Percentiles rank a stretch among this genome's conserved stretches.
Conservation (phyloP, 192 early-diverging fungal genomes). For the Backusella tarrabulga region DNA sequence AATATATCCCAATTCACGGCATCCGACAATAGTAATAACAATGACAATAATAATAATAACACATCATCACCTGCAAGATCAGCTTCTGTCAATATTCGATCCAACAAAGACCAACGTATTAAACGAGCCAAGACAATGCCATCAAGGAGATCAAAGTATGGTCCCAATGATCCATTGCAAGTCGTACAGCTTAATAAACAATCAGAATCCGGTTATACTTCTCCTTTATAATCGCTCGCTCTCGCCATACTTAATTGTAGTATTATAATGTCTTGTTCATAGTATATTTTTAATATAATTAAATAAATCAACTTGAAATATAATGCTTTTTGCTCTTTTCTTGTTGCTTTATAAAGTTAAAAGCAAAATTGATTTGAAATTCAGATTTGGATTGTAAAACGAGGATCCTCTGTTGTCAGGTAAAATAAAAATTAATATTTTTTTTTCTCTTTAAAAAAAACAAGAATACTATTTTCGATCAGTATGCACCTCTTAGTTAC, state of each 20-base stretch:
- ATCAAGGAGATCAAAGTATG: constrained; percentile 27
- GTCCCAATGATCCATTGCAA: constrained; percentile 26
- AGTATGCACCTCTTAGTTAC: too few species aligned
- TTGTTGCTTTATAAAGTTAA: not conserved
- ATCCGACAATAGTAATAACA: not conserved
- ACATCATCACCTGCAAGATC: constrained; percentile 1
- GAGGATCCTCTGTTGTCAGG: not conserved
- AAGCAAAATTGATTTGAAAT: not conserved
- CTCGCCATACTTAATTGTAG: not conserved
- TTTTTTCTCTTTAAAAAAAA: too few species aligned
- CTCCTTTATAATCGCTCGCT: not conserved
- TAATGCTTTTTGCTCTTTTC: not conserved
- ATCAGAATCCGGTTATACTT: not conserved
- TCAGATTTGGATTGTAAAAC: not conserved
- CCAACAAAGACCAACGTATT: constrained; percentile 10
- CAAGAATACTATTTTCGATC: too few species aligned
- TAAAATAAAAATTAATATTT: not conserved
- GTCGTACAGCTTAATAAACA: constrained; percentile 19
- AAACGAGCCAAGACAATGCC: constrained; percentile 30
- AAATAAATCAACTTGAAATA: not conserved
- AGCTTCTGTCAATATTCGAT: not conserved
- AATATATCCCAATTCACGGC: constrained; percentile 5
- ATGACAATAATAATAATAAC: too few species aligned
- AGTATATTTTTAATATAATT: not conserved
- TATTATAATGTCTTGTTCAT: constrained; percentile 5